Evolutionary conservation across 2,329 filamentous ascomycete species (phyloP), one percentile per base, ranked within the genome.

Genomic region (Epichloe bromicola): DNA sequence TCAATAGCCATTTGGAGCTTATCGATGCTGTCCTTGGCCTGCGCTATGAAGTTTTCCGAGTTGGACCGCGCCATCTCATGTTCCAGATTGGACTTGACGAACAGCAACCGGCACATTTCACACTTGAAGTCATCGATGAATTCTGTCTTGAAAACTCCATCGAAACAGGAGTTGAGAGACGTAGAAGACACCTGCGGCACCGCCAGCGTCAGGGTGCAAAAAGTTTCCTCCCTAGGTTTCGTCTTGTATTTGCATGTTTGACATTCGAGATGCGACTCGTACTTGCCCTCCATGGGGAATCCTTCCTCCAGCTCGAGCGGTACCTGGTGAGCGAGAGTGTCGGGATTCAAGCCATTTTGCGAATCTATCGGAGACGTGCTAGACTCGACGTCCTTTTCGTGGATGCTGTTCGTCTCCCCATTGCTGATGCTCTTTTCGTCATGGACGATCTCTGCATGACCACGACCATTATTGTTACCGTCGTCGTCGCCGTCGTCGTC

Each of bases 41-140:
- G 68, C 38, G 67, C 64, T 58, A 70, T 76, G 56, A 76, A 78
- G 19, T 64, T 65, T 5, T 77, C 73, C 0, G 79, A 78, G 20
- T 65, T 73, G 3, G 78, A 73, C 51, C 70, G 76, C 36, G 71
- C 67, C 36, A 84, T 63, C 55, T 88, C 81, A 6, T 73, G 70
- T 55, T 79, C 71, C 56, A 88, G 78, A 48, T 76, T 67, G 33
- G 81, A 73, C 49, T 87, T 70, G 4, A 89, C 89, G 65, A 95
- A 86, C 42, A 87, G 69, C n/a, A 98, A 74, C 20, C 89, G 82
- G 63, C 93, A 98, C 68, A 83, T 86, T 60, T 96, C 93, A 70
- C 93, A 98, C 59, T 87, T 90, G 73, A 94, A 98, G 64, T 95
- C 93, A 56, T 97, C 91, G 57, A 98, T 96, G 64, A 89, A 85